Conservation (phyloP, 176 grass and related monocot genomes). For the Areca catechu region DNA sequence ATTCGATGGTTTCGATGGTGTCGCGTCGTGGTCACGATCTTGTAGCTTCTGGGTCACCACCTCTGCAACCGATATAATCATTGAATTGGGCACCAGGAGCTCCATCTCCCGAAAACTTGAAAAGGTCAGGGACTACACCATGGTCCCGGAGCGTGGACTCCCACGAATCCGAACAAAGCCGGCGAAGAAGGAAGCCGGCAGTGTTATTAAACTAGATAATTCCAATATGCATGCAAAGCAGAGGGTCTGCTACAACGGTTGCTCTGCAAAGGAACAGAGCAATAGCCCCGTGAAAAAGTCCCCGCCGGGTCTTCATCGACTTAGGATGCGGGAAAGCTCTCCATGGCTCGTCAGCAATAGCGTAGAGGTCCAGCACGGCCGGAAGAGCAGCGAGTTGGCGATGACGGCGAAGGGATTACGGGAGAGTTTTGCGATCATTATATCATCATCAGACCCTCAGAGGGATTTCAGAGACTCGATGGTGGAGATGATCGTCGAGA, state of each 20-base stretch:
- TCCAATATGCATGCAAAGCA: constrained; percentile 18
- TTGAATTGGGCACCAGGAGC: constrained; percentile 30
- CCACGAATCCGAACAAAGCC: constrained; percentile 60
- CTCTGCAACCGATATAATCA: constrained; percentile 56
- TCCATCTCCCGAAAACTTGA: constrained; percentile 10
- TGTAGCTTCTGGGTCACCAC: constrained; percentile 30
- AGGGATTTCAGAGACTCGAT: constrained; percentile 85
- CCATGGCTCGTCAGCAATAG: constrained; percentile 34
- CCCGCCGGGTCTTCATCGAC: constrained; percentile 30
- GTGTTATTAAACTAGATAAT: constrained; percentile 20
- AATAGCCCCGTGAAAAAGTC: constrained; percentile 24
- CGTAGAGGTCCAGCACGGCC: constrained; percentile 1
- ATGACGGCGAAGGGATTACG: constrained; percentile 10
- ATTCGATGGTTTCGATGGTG: neutral
- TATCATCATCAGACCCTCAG: constrained; percentile 57
- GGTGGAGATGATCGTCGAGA: constrained; percentile 89
- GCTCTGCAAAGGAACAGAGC: constrained; percentile 3
- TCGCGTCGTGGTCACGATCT: constrained; percentile 1
- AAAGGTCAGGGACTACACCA: constrained; percentile 5
- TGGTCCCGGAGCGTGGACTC: constrained; percentile 17
- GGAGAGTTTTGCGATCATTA: constrained; percentile 73
- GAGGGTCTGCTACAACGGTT: neutral
- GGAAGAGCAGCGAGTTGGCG: neutral
- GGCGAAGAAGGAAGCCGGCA: constrained; percentile 11
- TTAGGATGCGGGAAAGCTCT: constrained; percentile 47